phyloP scores from a whole-genome alignment of 2,329 filamentous ascomycete species.

The Fusarium musae region DNA sequence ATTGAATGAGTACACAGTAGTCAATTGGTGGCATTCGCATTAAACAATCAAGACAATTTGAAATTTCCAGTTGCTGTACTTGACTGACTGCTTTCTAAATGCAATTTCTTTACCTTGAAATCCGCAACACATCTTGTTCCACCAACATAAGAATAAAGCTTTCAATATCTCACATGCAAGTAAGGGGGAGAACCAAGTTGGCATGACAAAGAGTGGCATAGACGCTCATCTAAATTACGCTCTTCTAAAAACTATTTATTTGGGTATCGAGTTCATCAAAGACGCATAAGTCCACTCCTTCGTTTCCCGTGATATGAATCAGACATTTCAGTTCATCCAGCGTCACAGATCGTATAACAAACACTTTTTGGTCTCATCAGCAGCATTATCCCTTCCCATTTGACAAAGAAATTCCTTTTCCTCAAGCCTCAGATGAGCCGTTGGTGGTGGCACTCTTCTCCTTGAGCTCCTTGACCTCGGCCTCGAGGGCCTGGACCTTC shows the following conservation, averaged over 20 bases:
- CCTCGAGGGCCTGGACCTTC: slow-evolving; percentile 32
- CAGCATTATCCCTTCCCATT: slow-evolving; percentile 24
- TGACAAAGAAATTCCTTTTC: neutral
- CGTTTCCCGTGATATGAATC: slow-evolving; percentile 45
- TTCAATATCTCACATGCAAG: neutral
- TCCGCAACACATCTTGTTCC: neutral
- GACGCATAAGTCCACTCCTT: slow-evolving; percentile 45
- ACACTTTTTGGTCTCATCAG: slow-evolving; percentile 33
- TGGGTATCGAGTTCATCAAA: slow-evolving; percentile 49
- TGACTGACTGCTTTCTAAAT: neutral
- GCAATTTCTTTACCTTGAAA: neutral
- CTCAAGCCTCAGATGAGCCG: slow-evolving; percentile 31
- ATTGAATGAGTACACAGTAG: neutral
- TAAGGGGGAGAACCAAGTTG: neutral
- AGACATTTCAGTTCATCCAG: slow-evolving; percentile 41
- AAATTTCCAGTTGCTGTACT: neutral
- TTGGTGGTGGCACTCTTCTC: slow-evolving; percentile 31
- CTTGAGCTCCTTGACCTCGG: slow-evolving; percentile 36
- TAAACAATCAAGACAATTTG: neutral
- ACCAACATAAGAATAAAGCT: neutral
- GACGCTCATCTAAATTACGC: slow-evolving; percentile 38
- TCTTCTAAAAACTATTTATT: slow-evolving; percentile 44
- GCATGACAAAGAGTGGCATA: slow-evolving; percentile 39
- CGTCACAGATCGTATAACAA: slow-evolving; percentile 40
- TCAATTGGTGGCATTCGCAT: neutral